Evolutionary conservation across 352 stramenopile species (phyloP).

Genomic region (Pilasporangium apinafurcum): DNA sequence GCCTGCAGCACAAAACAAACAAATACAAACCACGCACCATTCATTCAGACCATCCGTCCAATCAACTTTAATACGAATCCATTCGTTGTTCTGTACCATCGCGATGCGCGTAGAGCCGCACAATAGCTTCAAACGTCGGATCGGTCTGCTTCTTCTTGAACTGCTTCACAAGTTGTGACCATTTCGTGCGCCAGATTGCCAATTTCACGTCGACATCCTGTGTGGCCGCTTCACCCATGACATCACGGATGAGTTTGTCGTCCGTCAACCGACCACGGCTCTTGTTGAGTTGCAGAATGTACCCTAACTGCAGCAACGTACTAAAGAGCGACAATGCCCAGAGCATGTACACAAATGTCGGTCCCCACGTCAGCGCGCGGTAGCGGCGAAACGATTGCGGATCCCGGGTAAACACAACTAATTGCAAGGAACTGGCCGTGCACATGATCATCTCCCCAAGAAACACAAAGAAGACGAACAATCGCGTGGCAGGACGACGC

Average conservation of each 20-base stretch:
- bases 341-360: slow-evolving; percentile 50
- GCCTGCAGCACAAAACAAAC: slow-evolving; percentile 1
- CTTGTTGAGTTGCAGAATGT: slow-evolving; percentile 76
- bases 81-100: no score
- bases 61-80: no score
- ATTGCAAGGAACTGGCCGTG: slow-evolving; percentile 51
- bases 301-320: slow-evolving; percentile 56
- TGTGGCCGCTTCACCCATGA: slow-evolving; percentile 30
- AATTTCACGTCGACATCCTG: slow-evolving; percentile 27
- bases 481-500: slow-evolving; percentile 58
- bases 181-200: slow-evolving; percentile 63
- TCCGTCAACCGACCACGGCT: slow-evolving; percentile 55
- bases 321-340: slow-evolving; percentile 36
- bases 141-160: slow-evolving; percentile 55
- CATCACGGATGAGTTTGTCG: slow-evolving; percentile 55
- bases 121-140: slow-evolving; percentile 74
- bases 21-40: no score
- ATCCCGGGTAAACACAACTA: slow-evolving; percentile 56
- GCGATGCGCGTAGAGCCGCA: slow-evolving; percentile 79
- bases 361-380: slow-evolving; percentile 35
- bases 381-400: slow-evolving; percentile 36
- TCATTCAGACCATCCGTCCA: no score
- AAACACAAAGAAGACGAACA: slow-evolving; percentile 77
- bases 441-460: slow-evolving; percentile 37
- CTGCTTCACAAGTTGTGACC: slow-evolving; percentile 65